A percentile compares a stretch with the other conserved stretches of the same genome.
Conservation (phyloP, 169 alveolate species). For the Eimeria acervulina region DNA sequence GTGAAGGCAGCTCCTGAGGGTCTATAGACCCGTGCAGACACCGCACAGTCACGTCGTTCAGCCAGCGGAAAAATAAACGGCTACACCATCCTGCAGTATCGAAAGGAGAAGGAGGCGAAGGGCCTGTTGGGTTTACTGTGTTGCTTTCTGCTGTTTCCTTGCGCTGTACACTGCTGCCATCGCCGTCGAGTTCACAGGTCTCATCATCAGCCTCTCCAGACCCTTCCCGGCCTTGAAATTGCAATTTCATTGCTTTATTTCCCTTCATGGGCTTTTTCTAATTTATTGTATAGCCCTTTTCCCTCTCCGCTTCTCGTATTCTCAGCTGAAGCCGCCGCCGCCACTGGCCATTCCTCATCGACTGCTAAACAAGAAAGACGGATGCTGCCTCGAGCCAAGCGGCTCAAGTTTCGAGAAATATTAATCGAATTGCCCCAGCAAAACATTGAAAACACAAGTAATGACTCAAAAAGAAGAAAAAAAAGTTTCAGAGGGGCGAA, state of each 20-base stretch:
- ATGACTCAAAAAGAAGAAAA: not conserved
- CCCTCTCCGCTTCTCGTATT: no score
- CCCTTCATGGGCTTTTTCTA: no score
- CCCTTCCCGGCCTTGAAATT: no score
- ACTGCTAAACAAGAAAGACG: not conserved
- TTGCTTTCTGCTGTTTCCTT: no score
- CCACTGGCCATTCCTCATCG: not conserved
- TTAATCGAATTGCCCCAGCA: not conserved
- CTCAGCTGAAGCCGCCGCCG: not conserved
- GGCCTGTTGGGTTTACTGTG: no score
- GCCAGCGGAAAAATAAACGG: conserved; percentile 58
- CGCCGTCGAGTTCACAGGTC: no score
- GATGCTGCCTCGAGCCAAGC: not conserved
- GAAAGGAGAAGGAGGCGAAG: not conserved
- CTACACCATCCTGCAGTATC: conserved; percentile 49
- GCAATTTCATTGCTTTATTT: no score
- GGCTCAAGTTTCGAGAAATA: no score
- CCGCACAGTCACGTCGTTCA: conserved; percentile 43
- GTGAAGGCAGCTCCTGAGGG: conserved; percentile 68
- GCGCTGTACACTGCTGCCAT: no score
- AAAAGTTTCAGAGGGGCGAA: not conserved
- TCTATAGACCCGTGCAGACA: conserved; percentile 45
- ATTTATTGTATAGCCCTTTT: no score
- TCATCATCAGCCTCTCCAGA: no score
- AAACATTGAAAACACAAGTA: not conserved